These are phyloP conservation scores for Anisogramma anomala DNA, from an alignment of 2,329 filamentous ascomycete species.

Conservation along the genomic window DNA sequence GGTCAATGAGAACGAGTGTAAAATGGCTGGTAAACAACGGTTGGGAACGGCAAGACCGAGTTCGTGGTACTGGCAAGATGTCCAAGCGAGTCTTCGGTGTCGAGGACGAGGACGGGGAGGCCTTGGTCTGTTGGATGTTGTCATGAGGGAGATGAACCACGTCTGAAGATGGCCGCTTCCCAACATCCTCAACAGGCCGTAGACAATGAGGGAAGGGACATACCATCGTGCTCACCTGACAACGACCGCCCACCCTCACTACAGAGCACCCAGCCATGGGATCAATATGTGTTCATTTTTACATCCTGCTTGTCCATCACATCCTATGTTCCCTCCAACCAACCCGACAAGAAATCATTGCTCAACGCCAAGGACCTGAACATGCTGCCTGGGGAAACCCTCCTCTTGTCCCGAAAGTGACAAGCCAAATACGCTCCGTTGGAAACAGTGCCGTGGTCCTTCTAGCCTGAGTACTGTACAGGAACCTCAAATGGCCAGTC, in stretches of 20 bases:
- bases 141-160: no score
- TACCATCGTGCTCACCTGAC: neutral
- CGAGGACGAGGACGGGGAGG: neutral
- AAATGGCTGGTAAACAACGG: neutral
- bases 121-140: neutral
- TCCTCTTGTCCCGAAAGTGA: slow-evolving; percentile 1
- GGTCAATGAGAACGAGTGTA: slow-evolving; percentile 2
- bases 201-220: neutral
- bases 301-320: neutral
- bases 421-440: slow-evolving; percentile 7
- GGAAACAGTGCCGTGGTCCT: neutral
- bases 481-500: neutral
- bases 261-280: neutral
- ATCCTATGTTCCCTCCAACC: neutral
- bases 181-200: no score
- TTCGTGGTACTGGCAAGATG: neutral
- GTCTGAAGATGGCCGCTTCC: no score
- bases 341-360: slow-evolving; percentile 1
- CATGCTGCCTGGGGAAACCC: neutral
- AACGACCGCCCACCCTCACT: neutral
- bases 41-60: neutral
- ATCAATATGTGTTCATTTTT: slow-evolving; percentile 2
- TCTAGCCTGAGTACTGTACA: slow-evolving; percentile 6
- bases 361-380: slow-evolving; percentile 7
- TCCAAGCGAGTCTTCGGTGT: neutral